phyloP scores from a whole-genome alignment of 2,329 filamentous ascomycete genomes.

The Ophiobolus disseminans region DNA sequence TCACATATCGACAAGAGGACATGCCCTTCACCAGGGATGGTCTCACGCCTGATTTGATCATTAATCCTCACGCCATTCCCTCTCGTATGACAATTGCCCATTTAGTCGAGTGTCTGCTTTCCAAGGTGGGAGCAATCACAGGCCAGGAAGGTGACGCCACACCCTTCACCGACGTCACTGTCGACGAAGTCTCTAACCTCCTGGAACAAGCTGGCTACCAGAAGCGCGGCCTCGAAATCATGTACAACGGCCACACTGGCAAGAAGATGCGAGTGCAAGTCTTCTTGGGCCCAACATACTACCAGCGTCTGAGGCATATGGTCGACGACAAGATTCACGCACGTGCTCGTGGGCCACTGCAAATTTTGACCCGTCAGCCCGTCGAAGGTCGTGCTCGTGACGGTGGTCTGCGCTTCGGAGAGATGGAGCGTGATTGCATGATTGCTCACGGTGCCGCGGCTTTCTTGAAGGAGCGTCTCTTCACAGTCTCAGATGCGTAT shows the following conservation, averaged over 20 bases:
- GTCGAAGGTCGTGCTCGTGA: constrained; percentile 98
- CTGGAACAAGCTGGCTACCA: constrained; percentile 92
- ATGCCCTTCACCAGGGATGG: constrained; percentile 98
- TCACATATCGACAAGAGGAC: constrained; percentile 96
- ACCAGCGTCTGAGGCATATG: constrained; percentile 98
- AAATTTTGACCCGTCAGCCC: constrained; percentile 96
- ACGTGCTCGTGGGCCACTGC: constrained; percentile 93
- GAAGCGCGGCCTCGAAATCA: constrained; percentile 94
- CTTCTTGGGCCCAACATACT: constrained; percentile 97
- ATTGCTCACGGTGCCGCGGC: constrained; percentile 98
- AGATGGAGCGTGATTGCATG: constrained; percentile 99
- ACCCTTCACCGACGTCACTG: constrained; percentile 96
- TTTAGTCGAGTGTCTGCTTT: constrained; percentile 98
- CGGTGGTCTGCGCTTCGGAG: constrained; percentile 97
- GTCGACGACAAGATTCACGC: constrained; percentile 99
- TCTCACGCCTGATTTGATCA: constrained; percentile 92
- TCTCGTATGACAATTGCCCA: constrained; percentile 99
- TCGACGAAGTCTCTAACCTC: constrained; percentile 87
- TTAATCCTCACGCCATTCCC: constrained; percentile 99
- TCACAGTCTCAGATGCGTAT: constrained; percentile 98
- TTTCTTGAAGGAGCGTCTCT: constrained; percentile 96
- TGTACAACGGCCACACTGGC: constrained; percentile 98
- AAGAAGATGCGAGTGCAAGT: constrained; percentile 92
- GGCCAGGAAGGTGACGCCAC: constrained; percentile 97
- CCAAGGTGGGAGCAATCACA: constrained; percentile 91